Evolutionary conservation across 1,139 yeast genomes (phyloP).

Genomic region (Blastobotrys proliferans): DNA sequence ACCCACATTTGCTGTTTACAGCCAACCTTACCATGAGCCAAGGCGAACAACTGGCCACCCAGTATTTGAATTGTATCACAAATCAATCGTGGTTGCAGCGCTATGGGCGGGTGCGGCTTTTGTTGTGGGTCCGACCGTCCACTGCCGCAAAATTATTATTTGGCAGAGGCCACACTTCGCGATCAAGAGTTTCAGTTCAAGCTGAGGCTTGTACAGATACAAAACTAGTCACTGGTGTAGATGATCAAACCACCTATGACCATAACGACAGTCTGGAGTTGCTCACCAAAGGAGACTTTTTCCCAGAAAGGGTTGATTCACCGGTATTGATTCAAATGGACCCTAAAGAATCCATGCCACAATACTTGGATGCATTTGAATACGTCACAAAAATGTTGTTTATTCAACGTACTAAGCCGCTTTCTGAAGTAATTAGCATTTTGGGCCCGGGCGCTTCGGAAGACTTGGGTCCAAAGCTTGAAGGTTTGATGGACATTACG

Average conservation of each 20-base stretch:
- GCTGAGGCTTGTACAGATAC: constrained; percentile 42
- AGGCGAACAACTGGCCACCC: constrained; percentile 71
- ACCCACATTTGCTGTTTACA: constrained; percentile 58
- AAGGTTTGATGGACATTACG: constrained; percentile 42
- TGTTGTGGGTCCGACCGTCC: constrained; percentile 55
- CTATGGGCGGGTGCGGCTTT: constrained; percentile 70
- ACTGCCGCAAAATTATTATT: constrained; percentile 63
- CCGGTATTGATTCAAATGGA: constrained; percentile 28
- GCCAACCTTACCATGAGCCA: constrained; percentile 58
- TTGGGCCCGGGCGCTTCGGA: constrained; percentile 77
- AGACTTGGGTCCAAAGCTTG: constrained; percentile 49
- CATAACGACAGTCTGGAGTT: constrained; percentile 3
- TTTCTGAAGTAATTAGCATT: constrained; percentile 47
- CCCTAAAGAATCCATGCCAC: constrained; percentile 29
- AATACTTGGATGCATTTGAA: constrained; percentile 56
- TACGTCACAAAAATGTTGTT: constrained; percentile 63
- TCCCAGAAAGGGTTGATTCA: constrained; percentile 8
- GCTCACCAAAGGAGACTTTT: constrained; percentile 10
- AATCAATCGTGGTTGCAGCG: constrained; percentile 71
- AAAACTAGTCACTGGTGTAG: constrained; percentile 6
- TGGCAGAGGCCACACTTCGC: constrained; percentile 41
- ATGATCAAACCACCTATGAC: not conserved
- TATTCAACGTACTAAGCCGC: constrained; percentile 47
- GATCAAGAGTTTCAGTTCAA: constrained; percentile 58
- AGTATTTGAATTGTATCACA: constrained; percentile 68